These are phyloP conservation scores for Leptographium procerum DNA, from an alignment of 2,329 filamentous ascomycete genomes.

Conservation along the genomic window DNA sequence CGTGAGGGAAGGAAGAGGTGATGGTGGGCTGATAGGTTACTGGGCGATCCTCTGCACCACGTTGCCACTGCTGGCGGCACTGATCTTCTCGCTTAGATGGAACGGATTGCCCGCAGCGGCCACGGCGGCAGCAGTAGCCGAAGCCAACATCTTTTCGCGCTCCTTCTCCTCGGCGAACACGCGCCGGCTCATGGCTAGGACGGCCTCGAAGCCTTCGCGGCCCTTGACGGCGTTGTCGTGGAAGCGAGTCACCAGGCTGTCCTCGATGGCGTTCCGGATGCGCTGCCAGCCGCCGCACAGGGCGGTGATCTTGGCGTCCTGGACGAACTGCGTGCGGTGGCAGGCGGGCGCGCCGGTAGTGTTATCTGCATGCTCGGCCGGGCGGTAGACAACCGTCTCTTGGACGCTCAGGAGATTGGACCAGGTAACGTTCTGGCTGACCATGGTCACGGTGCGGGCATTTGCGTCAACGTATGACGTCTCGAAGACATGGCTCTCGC, in stretches of 20 bases:
- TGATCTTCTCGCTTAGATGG: not conserved
- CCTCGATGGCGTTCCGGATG: conserved; percentile 92
- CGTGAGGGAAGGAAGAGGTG: not conserved
- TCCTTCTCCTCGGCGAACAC: conserved; percentile 86
- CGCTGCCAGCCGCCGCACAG: conserved; percentile 95
- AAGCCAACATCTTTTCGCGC: conserved; percentile 29
- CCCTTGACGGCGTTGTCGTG: conserved; percentile 84
- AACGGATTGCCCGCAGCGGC: conserved; percentile 12
- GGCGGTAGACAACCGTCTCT: conserved; percentile 83
- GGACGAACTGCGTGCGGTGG: conserved; percentile 66
- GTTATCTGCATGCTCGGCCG: conserved; percentile 30
- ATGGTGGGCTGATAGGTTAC: not conserved
- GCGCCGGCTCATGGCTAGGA: conserved; percentile 83
- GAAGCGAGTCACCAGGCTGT: conserved; percentile 76
- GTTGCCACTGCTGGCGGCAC: not conserved
- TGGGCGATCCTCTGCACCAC: not conserved
- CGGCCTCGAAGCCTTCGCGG: conserved; percentile 87
- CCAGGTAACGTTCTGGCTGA: conserved; percentile 88
- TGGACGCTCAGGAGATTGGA: conserved; percentile 82
- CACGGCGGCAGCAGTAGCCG: conserved; percentile 11
- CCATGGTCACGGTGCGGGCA: conserved; percentile 86
- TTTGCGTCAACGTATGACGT: conserved; percentile 84
- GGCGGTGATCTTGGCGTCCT: conserved; percentile 87
- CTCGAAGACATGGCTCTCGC: conserved; percentile 80
- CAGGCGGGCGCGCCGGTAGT: conserved; percentile 15